Percentiles rank a stretch among this genome's conserved stretches.
Evolutionary conservation across 345 rosid genomes (phyloP).

Genomic region (Diplotaxis tenuifolia): DNA sequence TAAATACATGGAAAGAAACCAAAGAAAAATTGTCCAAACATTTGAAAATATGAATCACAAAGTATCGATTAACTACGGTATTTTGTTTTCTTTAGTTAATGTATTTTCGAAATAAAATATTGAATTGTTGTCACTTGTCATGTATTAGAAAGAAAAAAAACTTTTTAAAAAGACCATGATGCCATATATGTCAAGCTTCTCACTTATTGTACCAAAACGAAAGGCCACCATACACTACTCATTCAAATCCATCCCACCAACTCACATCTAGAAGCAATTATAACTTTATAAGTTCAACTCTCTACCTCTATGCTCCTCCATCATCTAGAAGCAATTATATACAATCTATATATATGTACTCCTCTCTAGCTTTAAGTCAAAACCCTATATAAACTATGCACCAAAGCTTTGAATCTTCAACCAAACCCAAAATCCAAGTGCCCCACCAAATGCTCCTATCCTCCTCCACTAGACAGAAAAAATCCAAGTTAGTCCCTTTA

Average conservation of each 20-base stretch:
- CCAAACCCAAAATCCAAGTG: slow-evolving; percentile 39
- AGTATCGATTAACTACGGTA: too few relatives aligned
- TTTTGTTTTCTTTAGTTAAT: background rate
- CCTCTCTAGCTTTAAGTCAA: slow-evolving; percentile 34
- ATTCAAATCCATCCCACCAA: slow-evolving; percentile 91
- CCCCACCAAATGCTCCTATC: slow-evolving; percentile 35
- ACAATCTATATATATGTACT: background rate
- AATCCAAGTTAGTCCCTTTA: slow-evolving; percentile 27
- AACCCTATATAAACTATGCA: slow-evolving; percentile 36
- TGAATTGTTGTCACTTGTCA: slow-evolving; percentile 1
- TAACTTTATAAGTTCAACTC: slow-evolving; percentile 38
- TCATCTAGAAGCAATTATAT: slow-evolving; percentile 33
- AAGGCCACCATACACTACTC: slow-evolving; percentile 71
- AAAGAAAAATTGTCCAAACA: too few relatives aligned
- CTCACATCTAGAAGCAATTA: slow-evolving; percentile 94
- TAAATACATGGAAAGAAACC: too few relatives aligned
- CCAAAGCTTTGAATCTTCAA: slow-evolving; percentile 35
- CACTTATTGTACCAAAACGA: slow-evolving; percentile 46
- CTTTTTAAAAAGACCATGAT: slow-evolving; percentile 18
- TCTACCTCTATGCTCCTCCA: background rate
- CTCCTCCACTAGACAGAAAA: slow-evolving; percentile 20
- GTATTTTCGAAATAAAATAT: background rate
- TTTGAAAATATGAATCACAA: too few relatives aligned
- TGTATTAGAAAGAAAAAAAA: background rate
- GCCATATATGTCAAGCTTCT: slow-evolving; percentile 37